phyloP scores from a whole-genome alignment of 148 eudicot genomes.

The Amaranthus cruentus region DNA sequence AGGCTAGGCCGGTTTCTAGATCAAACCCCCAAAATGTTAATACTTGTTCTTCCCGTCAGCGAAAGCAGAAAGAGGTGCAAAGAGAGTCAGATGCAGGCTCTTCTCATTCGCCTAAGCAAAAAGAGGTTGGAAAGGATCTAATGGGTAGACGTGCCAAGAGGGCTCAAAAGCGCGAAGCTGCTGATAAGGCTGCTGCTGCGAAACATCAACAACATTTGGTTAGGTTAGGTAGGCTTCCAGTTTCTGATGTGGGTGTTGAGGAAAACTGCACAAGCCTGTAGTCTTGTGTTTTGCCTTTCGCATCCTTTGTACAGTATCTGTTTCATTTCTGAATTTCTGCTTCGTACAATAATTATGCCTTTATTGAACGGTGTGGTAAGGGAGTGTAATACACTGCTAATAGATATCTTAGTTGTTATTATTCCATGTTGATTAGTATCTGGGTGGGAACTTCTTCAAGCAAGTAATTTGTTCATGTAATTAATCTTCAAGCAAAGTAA shows the following conservation, averaged over 20 bases:
- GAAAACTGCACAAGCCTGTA: constrained; percentile 12
- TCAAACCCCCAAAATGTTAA: constrained; percentile 32
- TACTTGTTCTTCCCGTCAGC: constrained; percentile 63
- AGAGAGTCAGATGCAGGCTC: constrained; percentile 34
- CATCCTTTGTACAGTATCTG: constrained; percentile 23
- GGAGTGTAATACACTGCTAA: constrained; percentile 5
- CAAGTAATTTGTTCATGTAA: constrained; percentile 15
- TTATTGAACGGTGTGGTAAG: constrained; percentile 7
- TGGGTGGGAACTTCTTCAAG: constrained; percentile 7
- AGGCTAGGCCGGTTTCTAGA: constrained; percentile 60
- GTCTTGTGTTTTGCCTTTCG: constrained; percentile 6
- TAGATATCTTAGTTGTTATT: constrained; percentile 8
- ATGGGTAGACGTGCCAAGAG: constrained; percentile 84
- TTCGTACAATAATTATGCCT: constrained; percentile 22
- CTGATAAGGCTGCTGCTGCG: constrained; percentile 78
- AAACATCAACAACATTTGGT: constrained; percentile 73
- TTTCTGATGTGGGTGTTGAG: constrained; percentile 19
- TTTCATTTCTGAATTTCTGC: not conserved
- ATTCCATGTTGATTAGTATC: not conserved
- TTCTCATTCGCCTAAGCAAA: constrained; percentile 58
- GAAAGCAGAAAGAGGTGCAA: constrained; percentile 54
- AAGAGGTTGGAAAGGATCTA: constrained; percentile 44
- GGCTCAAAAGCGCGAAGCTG: constrained; percentile 90
- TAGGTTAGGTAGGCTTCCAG: constrained; percentile 53
- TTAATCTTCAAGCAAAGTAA: not conserved